Conservation (phyloP, 352 stramenopile genomes). For the Globisporangium spiculum region DNA sequence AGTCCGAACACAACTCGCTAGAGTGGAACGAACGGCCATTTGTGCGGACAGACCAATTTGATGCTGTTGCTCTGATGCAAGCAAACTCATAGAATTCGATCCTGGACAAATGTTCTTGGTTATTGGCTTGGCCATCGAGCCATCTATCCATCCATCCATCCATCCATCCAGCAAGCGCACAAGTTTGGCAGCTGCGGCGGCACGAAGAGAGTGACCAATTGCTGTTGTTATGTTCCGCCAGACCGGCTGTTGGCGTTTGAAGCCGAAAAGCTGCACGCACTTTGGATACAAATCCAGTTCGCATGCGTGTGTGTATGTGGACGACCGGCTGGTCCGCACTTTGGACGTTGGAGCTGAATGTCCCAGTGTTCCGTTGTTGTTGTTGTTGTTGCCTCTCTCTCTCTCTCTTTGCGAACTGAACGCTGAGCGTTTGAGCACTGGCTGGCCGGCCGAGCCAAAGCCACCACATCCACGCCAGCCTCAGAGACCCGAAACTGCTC, state of each 20-base stretch:
- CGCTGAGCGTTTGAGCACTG: too few relatives aligned
- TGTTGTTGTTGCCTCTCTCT: neutral
- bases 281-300: conserved; percentile 9
- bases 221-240: conserved; percentile 5
- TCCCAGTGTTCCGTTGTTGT: neutral
- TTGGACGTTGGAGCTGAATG: neutral
- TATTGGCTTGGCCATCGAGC: neutral
- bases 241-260: conserved; percentile 5
- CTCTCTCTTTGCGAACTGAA: neutral
- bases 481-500: neutral
- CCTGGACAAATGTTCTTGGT: neutral
- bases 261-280: conserved; percentile 1
- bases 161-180: neutral
- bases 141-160: neutral
- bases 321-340: neutral
- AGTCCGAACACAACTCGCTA: neutral
- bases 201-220: neutral
- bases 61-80: neutral
- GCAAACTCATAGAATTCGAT: neutral
- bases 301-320: neutral
- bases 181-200: neutral
- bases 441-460: neutral
- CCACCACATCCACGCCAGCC: neutral
- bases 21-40: conserved; percentile 5
- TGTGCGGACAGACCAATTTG: neutral